These are phyloP conservation scores for Cercospora janseana DNA, from an alignment of 2,329 filamentous ascomycete species.

Conservation along the genomic window DNA sequence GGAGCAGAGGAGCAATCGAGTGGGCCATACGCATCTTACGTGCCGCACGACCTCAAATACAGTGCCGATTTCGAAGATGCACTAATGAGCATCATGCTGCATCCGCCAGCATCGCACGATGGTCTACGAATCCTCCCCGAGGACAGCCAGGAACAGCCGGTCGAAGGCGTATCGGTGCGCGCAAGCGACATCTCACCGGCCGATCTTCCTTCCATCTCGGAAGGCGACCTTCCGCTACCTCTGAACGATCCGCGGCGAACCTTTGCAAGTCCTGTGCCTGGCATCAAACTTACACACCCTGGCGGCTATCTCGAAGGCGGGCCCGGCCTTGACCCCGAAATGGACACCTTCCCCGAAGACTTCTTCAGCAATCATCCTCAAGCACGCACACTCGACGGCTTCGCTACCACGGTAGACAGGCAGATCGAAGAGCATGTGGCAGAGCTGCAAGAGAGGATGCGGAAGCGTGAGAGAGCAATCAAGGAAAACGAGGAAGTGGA, in stretches of 20 bases:
- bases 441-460: conserved; percentile 36
- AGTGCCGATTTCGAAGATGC: conserved; percentile 46
- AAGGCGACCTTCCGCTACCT: conserved; percentile 44
- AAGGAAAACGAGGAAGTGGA: conserved; percentile 45
- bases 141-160: conserved; percentile 30
- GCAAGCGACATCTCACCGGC: conserved; percentile 29
- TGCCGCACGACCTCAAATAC: conserved; percentile 46
- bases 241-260: conserved; percentile 45
- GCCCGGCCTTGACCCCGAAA: conserved; percentile 42
- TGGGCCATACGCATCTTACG: conserved; percentile 40
- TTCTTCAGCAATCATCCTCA: conserved; percentile 41
- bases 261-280: conserved; percentile 45
- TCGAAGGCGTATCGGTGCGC: conserved; percentile 31
- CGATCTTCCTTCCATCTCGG: conserved; percentile 32
- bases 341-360: conserved; percentile 41
- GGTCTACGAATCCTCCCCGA: conserved; percentile 33
- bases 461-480: conserved; percentile 40
- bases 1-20: conserved; percentile 22
- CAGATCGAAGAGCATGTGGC: conserved; percentile 35
- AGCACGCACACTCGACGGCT: conserved; percentile 39
- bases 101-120: conserved; percentile 29
- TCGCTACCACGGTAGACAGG: conserved; percentile 34
- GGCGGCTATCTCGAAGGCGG: conserved; percentile 51
- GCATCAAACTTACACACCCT: conserved; percentile 47
- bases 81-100: conserved; percentile 43